Percentiles rank a stretch among this genome's conserved stretches.
Conservation (phyloP, 805 yeast species). For the Tetrapisispora taiwanensis region DNA sequence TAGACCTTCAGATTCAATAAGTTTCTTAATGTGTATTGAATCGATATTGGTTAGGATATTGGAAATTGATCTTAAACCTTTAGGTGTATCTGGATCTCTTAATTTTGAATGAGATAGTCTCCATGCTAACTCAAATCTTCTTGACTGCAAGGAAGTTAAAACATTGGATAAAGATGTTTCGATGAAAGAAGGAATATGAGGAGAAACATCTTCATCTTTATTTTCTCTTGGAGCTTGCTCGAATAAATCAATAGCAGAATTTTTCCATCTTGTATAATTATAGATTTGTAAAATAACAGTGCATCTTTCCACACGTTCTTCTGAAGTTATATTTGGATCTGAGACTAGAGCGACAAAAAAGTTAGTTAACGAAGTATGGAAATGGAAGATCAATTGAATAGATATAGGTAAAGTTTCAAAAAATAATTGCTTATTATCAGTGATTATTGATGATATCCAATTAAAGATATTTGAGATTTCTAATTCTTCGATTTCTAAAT, state of each 20-base stretch:
- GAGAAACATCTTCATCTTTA: conserved; percentile 22
- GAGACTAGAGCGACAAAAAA: conserved; percentile 57
- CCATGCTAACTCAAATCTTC: conserved; percentile 66
- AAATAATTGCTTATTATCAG: conserved; percentile 30
- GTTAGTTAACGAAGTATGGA: conserved; percentile 56
- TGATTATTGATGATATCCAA: conserved; percentile 55
- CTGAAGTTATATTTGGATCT: conserved; percentile 46
- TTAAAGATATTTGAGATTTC: conserved; percentile 57
- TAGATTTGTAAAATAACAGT: conserved; percentile 53
- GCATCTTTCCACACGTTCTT: conserved; percentile 61
- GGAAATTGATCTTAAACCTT: conserved; percentile 25
- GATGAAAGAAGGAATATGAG: conserved; percentile 69
- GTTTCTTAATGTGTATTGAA: conserved; percentile 17
- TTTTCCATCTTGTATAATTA: conserved; percentile 56
- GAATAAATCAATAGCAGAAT: conserved; percentile 45
- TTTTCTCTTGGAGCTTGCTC: conserved; percentile 22
- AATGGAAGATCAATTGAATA: conserved; percentile 51
- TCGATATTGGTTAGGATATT: conserved; percentile 15
- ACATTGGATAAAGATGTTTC: conserved; percentile 72
- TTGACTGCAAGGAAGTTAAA: conserved; percentile 69
- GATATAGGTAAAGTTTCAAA: conserved; percentile 54
- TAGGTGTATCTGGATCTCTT: conserved; percentile 7
- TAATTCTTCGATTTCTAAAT: conserved; percentile 40
- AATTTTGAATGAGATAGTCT: conserved; percentile 36
- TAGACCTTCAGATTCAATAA: conserved; percentile 16